Evolutionary conservation across 331 rosid species (phyloP).

Genomic region (Dryas integrifolia): DNA sequence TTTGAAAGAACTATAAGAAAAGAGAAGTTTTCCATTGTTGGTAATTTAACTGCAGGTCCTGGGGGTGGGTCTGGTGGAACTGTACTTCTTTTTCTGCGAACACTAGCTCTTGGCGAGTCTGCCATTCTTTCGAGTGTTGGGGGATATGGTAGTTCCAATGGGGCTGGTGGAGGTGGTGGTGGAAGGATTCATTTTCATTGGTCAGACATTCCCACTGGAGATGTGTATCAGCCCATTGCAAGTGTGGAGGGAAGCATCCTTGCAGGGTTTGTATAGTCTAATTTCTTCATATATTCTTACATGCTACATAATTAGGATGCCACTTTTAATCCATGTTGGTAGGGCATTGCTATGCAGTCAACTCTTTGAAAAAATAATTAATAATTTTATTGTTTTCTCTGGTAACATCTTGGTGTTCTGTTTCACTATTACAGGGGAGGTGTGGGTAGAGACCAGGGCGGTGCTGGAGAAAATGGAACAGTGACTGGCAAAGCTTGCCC

Average conservation of each 20-base stretch:
- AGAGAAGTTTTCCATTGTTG: constrained; percentile 24
- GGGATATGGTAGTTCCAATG: constrained; percentile 68
- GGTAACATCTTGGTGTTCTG: neutral
- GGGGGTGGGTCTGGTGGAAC: constrained; percentile 99
- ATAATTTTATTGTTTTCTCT: neutral
- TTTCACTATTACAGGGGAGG: constrained; percentile 68
- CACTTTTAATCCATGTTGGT: neutral
- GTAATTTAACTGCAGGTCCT: constrained; percentile 55
- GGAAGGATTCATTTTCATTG: constrained; percentile 99
- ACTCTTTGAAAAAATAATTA: neutral
- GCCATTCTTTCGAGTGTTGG: constrained; percentile 77
- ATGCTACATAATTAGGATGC: constrained; percentile 1
- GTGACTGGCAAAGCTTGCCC: constrained; percentile 83
- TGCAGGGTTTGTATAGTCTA: constrained; percentile 56
- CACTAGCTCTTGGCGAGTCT: constrained; percentile 55
- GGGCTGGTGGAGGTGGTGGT: constrained; percentile 97
- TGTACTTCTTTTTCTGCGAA: constrained; percentile 72
- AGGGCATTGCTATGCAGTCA: neutral
- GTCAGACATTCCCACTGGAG: constrained; percentile 84
- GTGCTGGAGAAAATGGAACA: constrained; percentile 79
- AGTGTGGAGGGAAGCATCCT: constrained; percentile 66
- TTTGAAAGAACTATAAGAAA: constrained; percentile 39
- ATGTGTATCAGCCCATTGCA: constrained; percentile 85
- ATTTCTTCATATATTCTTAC: constrained; percentile 3
- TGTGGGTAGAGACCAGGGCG: constrained; percentile 68